Evolutionary conservation across 192 early-diverging fungal species (phyloP).

Genomic region (Dissophora globulifera): DNA sequence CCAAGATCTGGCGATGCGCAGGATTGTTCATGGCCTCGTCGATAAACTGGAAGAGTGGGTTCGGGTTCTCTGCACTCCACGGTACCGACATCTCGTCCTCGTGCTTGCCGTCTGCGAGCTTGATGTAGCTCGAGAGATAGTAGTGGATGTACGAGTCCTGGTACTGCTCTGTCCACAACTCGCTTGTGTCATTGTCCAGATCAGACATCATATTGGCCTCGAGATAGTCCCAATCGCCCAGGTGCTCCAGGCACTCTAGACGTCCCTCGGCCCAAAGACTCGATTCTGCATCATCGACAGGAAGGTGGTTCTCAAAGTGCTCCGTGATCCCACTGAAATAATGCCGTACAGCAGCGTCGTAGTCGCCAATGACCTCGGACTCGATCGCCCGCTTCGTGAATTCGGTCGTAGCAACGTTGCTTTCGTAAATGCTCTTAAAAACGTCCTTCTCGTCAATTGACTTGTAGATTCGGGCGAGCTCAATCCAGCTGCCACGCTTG

Average conservation of each 20-base stretch:
- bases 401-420: slow-evolving; percentile 60
- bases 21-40: slow-evolving; percentile 46
- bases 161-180: slow-evolving; percentile 65
- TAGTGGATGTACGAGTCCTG: slow-evolving; percentile 65
- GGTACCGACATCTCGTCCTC: slow-evolving; percentile 52
- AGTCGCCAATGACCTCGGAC: slow-evolving; percentile 69
- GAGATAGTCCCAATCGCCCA: slow-evolving; percentile 73
- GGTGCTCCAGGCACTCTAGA: slow-evolving; percentile 68
- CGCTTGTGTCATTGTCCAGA: slow-evolving; percentile 57
- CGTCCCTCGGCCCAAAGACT: slow-evolving; percentile 64
- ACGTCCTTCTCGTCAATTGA: slow-evolving; percentile 70
- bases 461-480: slow-evolving; percentile 71
- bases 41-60: slow-evolving; percentile 67
- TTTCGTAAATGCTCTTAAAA: slow-evolving; percentile 71
- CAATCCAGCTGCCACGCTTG: slow-evolving; percentile 62
- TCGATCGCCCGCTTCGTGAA: slow-evolving; percentile 68
- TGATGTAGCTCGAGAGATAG: slow-evolving; percentile 65
- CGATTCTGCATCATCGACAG: slow-evolving; percentile 54
- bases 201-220: slow-evolving; percentile 61
- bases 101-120: slow-evolving; percentile 55
- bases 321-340: slow-evolving; percentile 53
- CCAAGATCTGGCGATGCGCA: slow-evolving; percentile 23
- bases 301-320: slow-evolving; percentile 36
- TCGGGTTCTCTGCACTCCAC: slow-evolving; percentile 62
- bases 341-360: slow-evolving; percentile 58